Conservation (phyloP, 2,329 filamentous ascomycete species). For the Neurospora sp. region DNA sequence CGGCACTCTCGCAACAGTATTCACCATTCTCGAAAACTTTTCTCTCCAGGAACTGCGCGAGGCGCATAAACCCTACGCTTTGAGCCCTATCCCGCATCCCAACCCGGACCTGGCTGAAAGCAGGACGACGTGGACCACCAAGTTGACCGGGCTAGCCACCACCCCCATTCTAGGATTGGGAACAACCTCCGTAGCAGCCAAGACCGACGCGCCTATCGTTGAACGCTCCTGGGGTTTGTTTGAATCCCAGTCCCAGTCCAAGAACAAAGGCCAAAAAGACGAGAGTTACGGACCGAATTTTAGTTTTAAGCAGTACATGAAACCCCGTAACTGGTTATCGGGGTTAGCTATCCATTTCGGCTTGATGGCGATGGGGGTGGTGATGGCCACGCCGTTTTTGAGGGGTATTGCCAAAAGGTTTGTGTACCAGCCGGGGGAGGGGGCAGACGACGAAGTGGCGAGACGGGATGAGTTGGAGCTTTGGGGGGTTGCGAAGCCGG, state of each 20-base stretch:
- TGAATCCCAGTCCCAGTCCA: conserved; percentile 26
- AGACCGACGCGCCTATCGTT: conserved; percentile 44
- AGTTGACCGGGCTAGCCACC: conserved; percentile 38
- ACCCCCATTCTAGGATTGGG: conserved; percentile 45
- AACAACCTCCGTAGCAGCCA: conserved; percentile 40
- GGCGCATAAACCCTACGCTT: conserved; percentile 40
- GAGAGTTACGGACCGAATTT: conserved; percentile 51
- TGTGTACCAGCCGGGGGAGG: conserved; percentile 46
- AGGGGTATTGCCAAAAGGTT: conserved; percentile 33
- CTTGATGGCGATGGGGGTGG: conserved; percentile 31
- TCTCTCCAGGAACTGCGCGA: conserved; percentile 35
- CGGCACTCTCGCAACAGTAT: conserved; percentile 58
- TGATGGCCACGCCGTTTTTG: conserved; percentile 38
- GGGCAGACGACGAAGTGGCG: conserved; percentile 40
- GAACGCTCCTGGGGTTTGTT: conserved; percentile 55
- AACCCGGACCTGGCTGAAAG: conserved; percentile 18
- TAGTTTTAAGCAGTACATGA: conserved; percentile 45
- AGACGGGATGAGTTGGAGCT: conserved; percentile 54
- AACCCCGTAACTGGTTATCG: conserved; percentile 32
- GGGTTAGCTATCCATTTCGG: conserved; percentile 34
- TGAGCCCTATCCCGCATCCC: conserved; percentile 45
- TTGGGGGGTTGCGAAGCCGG: conserved; percentile 53
- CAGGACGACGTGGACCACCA: conserved; percentile 18
- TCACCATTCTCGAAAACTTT: conserved; percentile 49
- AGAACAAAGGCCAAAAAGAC: conserved; percentile 19